Conservation (phyloP, 495 filamentous ascomycete species). For the Trichoderma reesei region DNA sequence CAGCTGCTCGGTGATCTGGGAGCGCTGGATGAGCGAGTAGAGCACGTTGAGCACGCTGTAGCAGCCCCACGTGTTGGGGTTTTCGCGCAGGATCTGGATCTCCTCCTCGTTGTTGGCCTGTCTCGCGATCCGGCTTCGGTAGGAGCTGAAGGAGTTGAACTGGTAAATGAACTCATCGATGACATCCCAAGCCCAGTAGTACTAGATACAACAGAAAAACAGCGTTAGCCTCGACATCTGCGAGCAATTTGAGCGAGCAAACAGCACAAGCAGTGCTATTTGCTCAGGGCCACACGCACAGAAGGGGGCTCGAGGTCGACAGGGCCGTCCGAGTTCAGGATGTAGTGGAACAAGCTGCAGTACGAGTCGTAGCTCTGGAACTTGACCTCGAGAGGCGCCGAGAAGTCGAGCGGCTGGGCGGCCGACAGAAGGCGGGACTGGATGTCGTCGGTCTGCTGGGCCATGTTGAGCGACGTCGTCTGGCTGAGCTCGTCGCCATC, state of each 20-base stretch:
- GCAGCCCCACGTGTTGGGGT: slow-evolving; percentile 98
- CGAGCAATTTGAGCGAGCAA: neutral
- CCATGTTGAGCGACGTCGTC: slow-evolving; percentile 40
- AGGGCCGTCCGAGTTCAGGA: slow-evolving; percentile 95
- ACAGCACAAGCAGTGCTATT: no score
- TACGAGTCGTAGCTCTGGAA: slow-evolving; percentile 98
- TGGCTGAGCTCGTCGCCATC: slow-evolving; percentile 70
- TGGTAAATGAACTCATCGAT: slow-evolving; percentile 99
- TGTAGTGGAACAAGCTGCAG: slow-evolving; percentile 97
- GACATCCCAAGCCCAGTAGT: slow-evolving; percentile 99
- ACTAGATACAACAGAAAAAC: slow-evolving; percentile 47
- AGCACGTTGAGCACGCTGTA: slow-evolving; percentile 99
- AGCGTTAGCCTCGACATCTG: slow-evolving; percentile 18
- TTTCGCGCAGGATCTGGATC: slow-evolving; percentile 80
- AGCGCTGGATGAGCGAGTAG: slow-evolving; percentile 96
- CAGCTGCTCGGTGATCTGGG: slow-evolving; percentile 94
- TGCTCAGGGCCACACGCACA: slow-evolving; percentile 43
- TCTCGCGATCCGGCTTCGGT: slow-evolving; percentile 82
- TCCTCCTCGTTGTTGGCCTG: slow-evolving; percentile 82
- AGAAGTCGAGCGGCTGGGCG: slow-evolving; percentile 89
- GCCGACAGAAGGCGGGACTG: slow-evolving; percentile 82
- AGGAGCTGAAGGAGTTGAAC: slow-evolving; percentile 97
- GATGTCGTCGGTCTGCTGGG: slow-evolving; percentile 63
- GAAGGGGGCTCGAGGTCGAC: slow-evolving; percentile 94
- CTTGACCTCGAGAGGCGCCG: slow-evolving; percentile 86